phyloP scores from a whole-genome alignment of 225 moss, liverwort and hornwort species.

The Physcomitrellopsis africana region DNA sequence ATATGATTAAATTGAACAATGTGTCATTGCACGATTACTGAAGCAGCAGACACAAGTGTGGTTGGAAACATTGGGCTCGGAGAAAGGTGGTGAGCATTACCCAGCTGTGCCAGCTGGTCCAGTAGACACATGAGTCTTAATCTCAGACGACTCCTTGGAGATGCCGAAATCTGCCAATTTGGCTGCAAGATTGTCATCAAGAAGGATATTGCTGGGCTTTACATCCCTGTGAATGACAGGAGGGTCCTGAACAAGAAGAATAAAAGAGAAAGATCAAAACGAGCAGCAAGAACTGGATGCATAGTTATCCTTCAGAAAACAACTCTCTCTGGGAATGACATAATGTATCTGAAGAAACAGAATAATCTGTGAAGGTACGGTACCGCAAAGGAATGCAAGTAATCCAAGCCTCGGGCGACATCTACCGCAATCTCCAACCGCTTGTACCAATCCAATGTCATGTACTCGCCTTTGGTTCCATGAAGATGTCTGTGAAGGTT shows the following conservation, averaged over 20 bases:
- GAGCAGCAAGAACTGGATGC: no score
- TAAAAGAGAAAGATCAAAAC: no score
- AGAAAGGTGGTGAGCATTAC: constrained; percentile 17
- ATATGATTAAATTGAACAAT: no score
- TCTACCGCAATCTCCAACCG: constrained; percentile 61
- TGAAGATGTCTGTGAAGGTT: constrained; percentile 53
- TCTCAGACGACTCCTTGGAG: constrained; percentile 51
- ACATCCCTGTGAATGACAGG: constrained; percentile 64
- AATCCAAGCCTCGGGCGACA: constrained; percentile 58
- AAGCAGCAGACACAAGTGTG: neutral
- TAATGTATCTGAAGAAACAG: neutral
- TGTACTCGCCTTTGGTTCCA: constrained; percentile 28
- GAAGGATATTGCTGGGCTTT: constrained; percentile 58
- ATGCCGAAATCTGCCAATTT: constrained; percentile 84
- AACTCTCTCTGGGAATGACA: neutral
- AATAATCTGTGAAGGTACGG: neutral
- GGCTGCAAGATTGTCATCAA: constrained; percentile 62
- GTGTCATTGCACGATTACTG: no score
- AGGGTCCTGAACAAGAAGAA: constrained; percentile 43
- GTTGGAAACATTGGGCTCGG: neutral
- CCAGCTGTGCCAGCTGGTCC: constrained; percentile 57
- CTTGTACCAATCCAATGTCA: constrained; percentile 52
- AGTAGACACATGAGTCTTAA: constrained; percentile 55
- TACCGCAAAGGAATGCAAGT: constrained; percentile 61
- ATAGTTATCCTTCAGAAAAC: no score